These are phyloP conservation scores for Limnomonas spitsbergensis DNA, from an alignment of 139 green algal genomes.

Conservation along the genomic window DNA sequence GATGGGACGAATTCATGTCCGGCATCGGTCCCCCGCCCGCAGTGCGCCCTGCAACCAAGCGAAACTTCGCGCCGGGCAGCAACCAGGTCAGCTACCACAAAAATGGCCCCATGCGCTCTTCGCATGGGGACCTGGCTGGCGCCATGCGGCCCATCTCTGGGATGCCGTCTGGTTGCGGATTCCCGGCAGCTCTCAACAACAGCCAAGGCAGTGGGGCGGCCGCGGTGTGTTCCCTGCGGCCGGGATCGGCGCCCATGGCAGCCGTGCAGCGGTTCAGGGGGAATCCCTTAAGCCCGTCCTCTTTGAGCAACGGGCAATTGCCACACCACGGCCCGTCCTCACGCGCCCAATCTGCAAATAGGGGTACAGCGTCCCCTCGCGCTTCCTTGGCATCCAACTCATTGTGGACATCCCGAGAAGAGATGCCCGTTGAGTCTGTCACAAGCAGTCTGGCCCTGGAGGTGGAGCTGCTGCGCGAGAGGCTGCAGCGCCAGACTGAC, in stretches of 20 bases:
- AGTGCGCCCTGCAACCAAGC: constrained; percentile 18
- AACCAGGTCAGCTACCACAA: too few species aligned
- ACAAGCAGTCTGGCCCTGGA: constrained; percentile 26
- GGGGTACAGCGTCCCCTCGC: too few species aligned
- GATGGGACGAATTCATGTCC: constrained; percentile 33
- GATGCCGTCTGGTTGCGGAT: too few species aligned
- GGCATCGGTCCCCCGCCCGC: constrained; percentile 35
- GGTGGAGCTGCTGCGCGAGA: constrained; percentile 33
- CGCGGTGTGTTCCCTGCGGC: background rate
- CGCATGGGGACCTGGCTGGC: too few species aligned
- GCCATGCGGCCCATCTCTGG: too few species aligned
- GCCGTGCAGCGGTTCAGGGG: background rate
- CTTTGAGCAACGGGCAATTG: too few species aligned
- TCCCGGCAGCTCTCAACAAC: too few species aligned
- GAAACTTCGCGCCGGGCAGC: constrained; percentile 18
- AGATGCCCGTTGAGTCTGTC: constrained; percentile 19
- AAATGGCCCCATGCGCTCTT: too few species aligned
- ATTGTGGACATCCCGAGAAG: constrained; percentile 23
- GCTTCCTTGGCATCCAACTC: constrained; percentile 21
- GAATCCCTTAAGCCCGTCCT: background rate
- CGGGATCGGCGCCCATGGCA: background rate
- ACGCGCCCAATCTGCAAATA: background rate
- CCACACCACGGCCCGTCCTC: too few species aligned
- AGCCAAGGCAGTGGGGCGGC: background rate
- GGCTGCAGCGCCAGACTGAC: constrained; percentile 40